Conservation (phyloP, 148 eudicot species). For the Drosera capensis region DNA sequence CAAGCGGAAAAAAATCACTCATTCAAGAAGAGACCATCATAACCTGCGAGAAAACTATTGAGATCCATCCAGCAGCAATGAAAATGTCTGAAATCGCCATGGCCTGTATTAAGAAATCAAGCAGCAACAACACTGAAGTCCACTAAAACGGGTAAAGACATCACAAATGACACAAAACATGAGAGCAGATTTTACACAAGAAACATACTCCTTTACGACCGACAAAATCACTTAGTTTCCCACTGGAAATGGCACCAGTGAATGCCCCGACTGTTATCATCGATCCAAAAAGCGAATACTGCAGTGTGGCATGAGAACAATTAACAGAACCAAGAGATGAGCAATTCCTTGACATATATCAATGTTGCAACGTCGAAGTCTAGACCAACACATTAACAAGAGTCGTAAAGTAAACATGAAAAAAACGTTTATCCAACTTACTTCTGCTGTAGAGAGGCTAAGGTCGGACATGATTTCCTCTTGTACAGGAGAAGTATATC, state of each 20-base stretch:
- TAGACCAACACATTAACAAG: no score
- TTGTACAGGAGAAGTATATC: constrained; percentile 25
- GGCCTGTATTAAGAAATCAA: no score
- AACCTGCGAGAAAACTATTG: no score
- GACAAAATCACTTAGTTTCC: constrained; percentile 27
- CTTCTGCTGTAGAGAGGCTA: constrained; percentile 27
- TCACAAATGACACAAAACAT: not conserved
- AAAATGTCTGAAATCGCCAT: no score
- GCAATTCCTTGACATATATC: not conserved
- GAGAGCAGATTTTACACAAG: not conserved
- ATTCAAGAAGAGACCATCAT: no score
- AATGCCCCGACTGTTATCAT: constrained; percentile 44
- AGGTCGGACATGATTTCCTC: constrained; percentile 16
- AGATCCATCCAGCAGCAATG: no score
- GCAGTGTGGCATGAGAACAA: not conserved
- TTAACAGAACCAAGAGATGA: not conserved
- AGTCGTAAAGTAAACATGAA: not conserved
- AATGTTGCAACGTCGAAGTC: no score
- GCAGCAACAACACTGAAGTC: not conserved
- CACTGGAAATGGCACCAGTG: constrained; percentile 41
- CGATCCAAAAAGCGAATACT: constrained; percentile 49
- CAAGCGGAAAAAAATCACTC: no score
- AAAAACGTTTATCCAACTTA: constrained; percentile 7
- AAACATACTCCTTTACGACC: constrained; percentile 38
- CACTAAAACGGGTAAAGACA: not conserved